Percentiles rank a stretch among this genome's conserved stretches.
Evolutionary conservation across 306 rosid species (phyloP).

Genomic region (Fagus crenata): DNA sequence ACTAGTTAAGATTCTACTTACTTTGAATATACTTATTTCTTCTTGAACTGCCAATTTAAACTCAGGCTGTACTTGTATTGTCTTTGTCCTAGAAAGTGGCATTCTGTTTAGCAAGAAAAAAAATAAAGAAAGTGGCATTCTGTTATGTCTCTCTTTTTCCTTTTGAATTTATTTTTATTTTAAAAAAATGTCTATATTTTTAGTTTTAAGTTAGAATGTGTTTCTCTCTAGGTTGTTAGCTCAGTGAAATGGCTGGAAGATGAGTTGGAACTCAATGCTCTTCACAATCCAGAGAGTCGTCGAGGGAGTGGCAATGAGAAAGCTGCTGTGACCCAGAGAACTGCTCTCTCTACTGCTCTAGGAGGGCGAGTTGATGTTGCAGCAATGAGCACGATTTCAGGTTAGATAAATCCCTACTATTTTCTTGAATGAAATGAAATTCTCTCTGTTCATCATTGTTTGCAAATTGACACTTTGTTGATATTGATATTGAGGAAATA

Average conservation of each 20-base stretch:
- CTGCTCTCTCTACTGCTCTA: slow-evolving; percentile 96
- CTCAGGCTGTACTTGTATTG: background rate
- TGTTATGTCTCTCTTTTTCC: no score
- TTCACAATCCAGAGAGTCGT: slow-evolving; percentile 91
- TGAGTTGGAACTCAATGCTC: slow-evolving; percentile 95
- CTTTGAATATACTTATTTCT: background rate
- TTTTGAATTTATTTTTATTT: no score
- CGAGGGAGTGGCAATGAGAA: slow-evolving; percentile 92
- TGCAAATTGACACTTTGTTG: background rate
- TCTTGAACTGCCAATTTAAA: slow-evolving; percentile 9
- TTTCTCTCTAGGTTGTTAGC: slow-evolving; percentile 80
- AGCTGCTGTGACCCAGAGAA: slow-evolving; percentile 83
- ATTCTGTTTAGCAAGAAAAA: no score
- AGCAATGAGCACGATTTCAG: slow-evolving; percentile 91
- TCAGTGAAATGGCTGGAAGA: slow-evolving; percentile 99
- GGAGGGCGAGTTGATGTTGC: slow-evolving; percentile 93
- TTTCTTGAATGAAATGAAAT: background rate
- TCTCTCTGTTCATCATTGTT: slow-evolving; percentile 13
- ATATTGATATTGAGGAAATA: slow-evolving; percentile 2
- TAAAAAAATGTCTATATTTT: background rate
- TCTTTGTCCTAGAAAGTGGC: background rate
- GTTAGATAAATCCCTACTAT: slow-evolving; percentile 30
- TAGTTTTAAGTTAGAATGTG: slow-evolving; percentile 1
- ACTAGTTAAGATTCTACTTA: background rate
- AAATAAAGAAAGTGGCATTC: no score